Evolutionary conservation across 202 grass and related monocot genomes (phyloP).

Genomic region (Sporobolus alterniflorus): DNA sequence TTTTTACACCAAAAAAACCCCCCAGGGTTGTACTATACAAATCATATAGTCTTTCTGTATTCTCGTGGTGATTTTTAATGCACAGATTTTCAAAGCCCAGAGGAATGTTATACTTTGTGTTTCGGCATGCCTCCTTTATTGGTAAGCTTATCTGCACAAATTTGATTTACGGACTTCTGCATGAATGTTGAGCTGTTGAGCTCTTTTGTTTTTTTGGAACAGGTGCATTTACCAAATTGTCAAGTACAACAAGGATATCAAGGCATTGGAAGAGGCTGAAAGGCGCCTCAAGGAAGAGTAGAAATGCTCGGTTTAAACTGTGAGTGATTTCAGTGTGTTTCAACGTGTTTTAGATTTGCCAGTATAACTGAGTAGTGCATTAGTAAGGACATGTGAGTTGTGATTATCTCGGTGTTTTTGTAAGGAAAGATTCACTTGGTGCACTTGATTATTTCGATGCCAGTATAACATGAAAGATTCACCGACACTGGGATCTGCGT

Average conservation of each 20-base stretch:
- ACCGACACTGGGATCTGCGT: not conserved
- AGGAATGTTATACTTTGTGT: slow-evolving; percentile 93
- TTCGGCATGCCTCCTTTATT: slow-evolving; percentile 85
- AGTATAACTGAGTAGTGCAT: not conserved
- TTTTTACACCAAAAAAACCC: too few relatives aligned
- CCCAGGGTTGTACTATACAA: not conserved
- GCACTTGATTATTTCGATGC: too few relatives aligned
- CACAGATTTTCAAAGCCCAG: slow-evolving; percentile 96
- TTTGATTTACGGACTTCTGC: slow-evolving; percentile 7
- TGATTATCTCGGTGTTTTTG: slow-evolving; percentile 8
- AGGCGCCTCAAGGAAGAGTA: slow-evolving; percentile 94
- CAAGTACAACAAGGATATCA: slow-evolving; percentile 86
- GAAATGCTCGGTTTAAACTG: slow-evolving; percentile 30
- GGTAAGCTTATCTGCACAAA: slow-evolving; percentile 55
- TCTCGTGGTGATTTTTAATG: slow-evolving; percentile 24
- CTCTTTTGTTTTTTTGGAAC: slow-evolving; percentile 16
- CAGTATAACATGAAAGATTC: too few relatives aligned
- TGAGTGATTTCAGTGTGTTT: slow-evolving; percentile 21
- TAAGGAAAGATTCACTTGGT: slow-evolving; percentile 8
- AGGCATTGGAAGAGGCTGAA: slow-evolving; percentile 79
- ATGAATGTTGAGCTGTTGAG: slow-evolving; percentile 10
- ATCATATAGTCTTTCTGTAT: slow-evolving; percentile 1
- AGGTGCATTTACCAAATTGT: slow-evolving; percentile 83
- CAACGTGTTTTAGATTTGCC: not conserved
- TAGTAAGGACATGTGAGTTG: not conserved